Conservation (phyloP, 176 grass and related monocot genomes). For the Ensete glaucum region DNA sequence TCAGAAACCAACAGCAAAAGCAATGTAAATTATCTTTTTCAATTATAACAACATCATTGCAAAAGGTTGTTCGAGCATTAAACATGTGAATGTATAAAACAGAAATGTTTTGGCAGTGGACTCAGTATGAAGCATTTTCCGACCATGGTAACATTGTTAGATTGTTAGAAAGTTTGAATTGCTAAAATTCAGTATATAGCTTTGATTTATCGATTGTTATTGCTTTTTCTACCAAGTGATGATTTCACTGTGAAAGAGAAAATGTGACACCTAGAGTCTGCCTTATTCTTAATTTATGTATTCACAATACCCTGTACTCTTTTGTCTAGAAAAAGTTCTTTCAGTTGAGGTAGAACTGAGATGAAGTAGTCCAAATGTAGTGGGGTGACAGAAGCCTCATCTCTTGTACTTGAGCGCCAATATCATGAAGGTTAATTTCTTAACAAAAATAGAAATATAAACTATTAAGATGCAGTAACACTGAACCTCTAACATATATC, state of each 20-base stretch:
- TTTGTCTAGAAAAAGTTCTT: not conserved
- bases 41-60: not conserved
- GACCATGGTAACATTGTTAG: not conserved
- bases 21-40: not conserved
- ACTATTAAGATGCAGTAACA: not conserved
- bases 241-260: not conserved
- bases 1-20: not conserved
- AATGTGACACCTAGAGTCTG: not conserved
- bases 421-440: no score
- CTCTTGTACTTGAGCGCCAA: no score
- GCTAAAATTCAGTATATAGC: not conserved
- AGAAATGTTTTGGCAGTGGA: not conserved
- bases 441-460: no score
- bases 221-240: not conserved
- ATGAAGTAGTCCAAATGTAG: no score
- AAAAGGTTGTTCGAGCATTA: not conserved
- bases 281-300: not conserved
- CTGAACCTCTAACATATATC: not conserved
- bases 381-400: no score
- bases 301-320: not conserved
- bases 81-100: not conserved
- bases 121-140: not conserved
- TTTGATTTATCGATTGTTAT: not conserved
- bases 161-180: no score
- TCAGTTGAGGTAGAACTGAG: no score